Percentiles rank a stretch among this genome's conserved stretches.
These are phyloP conservation scores for Teratosphaeria nubilosa DNA, from an alignment of 2,329 filamentous ascomycete genomes.

Conservation along the genomic window DNA sequence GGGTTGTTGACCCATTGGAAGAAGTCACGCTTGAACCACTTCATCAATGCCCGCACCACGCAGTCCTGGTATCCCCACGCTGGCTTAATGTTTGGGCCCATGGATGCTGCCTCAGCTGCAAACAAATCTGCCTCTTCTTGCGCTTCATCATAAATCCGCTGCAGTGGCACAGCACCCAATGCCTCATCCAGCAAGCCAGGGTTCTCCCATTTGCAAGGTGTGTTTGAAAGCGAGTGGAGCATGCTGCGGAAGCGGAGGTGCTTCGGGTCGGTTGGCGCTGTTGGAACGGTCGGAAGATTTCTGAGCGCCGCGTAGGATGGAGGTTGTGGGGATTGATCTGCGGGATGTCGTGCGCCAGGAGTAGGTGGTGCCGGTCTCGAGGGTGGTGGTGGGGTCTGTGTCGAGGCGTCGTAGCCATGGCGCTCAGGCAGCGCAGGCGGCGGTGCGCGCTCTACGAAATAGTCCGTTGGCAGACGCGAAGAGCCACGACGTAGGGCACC, in stretches of 20 bases:
- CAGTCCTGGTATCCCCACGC: constrained; percentile 98
- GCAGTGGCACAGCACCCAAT: constrained; percentile 72
- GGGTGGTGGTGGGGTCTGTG: constrained; percentile 6
- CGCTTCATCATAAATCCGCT: constrained; percentile 85
- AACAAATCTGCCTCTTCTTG: constrained; percentile 87
- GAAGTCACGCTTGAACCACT: constrained; percentile 93
- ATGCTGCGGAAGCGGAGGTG: constrained; percentile 52
- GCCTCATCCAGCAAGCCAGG: constrained; percentile 90
- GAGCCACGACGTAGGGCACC: constrained; percentile 40
- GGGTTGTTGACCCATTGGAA: constrained; percentile 98
- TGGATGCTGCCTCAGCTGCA: constrained; percentile 76
- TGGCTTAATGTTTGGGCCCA: constrained; percentile 64
- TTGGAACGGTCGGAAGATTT: constrained; percentile 61
- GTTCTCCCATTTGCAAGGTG: constrained; percentile 91
- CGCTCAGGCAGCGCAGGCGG: constrained; percentile 8
- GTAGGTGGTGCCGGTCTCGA: constrained; percentile 10
- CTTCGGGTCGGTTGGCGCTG: constrained; percentile 51
- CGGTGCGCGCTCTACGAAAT: constrained; percentile 13
- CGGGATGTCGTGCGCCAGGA: constrained; percentile 19
- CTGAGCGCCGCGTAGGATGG: constrained; percentile 54
- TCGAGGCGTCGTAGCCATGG: constrained; percentile 5
- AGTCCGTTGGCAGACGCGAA: constrained; percentile 38
- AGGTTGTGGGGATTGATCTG: constrained; percentile 27
- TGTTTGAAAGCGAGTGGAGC: constrained; percentile 73
- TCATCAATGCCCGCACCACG: constrained; percentile 77